Base-by-base conservation (phyloP, 192 early-diverging fungal species). In the Gorgonomyces haynaldii region DNA sequence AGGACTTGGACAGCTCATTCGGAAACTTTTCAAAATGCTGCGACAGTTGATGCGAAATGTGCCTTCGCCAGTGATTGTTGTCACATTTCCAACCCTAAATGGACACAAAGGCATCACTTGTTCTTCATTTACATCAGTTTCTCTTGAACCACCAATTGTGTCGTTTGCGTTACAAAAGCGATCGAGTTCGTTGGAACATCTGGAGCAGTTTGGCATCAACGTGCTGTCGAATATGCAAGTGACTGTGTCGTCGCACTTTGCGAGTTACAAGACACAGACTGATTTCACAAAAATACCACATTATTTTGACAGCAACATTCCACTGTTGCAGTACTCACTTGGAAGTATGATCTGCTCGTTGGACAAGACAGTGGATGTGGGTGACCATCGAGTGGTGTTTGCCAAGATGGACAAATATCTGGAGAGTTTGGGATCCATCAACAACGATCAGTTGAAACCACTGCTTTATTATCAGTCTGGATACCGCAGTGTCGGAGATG, bases 311-410 rank as follows among this genome's bases (percentile, higher is more conserved):
- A 76, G 67, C 15, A 43, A 58, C 6, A 37, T 80, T 0, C 79
- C 79, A 0, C 70, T 83, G 1, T 42, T 83, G 15, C 57, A 61
- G 37, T 61, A 66, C 2, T 76, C 70, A 10, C 27, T 83, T 1
- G 78, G 77, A 3, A 72, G 75, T 5, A 56, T 83, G 51, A 60
- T 78, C 17, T 83, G 81, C 42, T 46, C 60, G 50, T 47, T 55
- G 3, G 49, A 64, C n/a, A 54, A 66, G 23, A 62, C 62, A 2
- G 47, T 76, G 31, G 49, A 42, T 8, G 54, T 80, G 1, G 81
- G 81, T 0, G 77, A 80, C 47, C 81, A 83, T 54, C 72, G 77
- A 37, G 59, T 77, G 36, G 81, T 76, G 77, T 70, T 76, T 48
- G 71, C 65, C 3, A 52, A 65, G 26, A 76, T 83, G 0, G 53